Conservation (phyloP, 2,329 filamentous ascomycete genomes). For the Fusarium humuli region DNA sequence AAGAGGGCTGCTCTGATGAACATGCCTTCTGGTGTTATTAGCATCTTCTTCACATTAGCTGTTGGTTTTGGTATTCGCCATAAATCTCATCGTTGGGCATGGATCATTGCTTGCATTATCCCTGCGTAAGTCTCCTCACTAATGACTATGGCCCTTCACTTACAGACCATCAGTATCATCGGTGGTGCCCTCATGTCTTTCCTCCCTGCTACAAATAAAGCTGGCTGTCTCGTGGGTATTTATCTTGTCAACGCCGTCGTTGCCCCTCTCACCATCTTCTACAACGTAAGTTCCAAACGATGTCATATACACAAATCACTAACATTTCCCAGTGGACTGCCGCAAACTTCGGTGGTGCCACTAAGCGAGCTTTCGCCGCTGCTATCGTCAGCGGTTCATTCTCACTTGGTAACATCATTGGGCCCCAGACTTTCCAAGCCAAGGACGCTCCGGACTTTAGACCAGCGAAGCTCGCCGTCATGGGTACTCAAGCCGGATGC, state of each 20-base stretch:
- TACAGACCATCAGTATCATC: conserved; percentile 51
- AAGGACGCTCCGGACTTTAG: conserved; percentile 64
- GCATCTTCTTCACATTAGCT: conserved; percentile 63
- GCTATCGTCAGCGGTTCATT: conserved; percentile 63
- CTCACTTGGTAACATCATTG: conserved; percentile 67
- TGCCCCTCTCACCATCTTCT: conserved; percentile 59
- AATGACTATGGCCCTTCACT: accelerated
- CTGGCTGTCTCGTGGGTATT: conserved; percentile 61
- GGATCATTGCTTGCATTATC: conserved; percentile 61
- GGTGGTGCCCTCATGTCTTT: conserved; percentile 67
- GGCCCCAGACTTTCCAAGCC: conserved; percentile 66
- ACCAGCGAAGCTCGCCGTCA: conserved; percentile 66
- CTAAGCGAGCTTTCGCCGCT: conserved; percentile 64
- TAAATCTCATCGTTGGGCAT: conserved; percentile 62
- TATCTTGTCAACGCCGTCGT: conserved; percentile 64
- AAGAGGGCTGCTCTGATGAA: conserved; percentile 64
- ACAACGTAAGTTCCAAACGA: conserved; percentile 51
- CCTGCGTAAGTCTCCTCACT: conserved; percentile 54
- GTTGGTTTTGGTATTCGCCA: conserved; percentile 61
- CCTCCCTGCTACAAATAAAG: conserved; percentile 57
- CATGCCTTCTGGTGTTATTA: conserved; percentile 65
- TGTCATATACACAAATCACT: accelerated
- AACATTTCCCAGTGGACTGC: conserved; percentile 55
- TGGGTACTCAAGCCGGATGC: conserved; percentile 62
- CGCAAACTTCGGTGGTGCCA: conserved; percentile 64